Evolutionary conservation across 2,329 filamentous ascomycete species (phyloP).

Genomic region (Colletotrichum falcatum): DNA sequence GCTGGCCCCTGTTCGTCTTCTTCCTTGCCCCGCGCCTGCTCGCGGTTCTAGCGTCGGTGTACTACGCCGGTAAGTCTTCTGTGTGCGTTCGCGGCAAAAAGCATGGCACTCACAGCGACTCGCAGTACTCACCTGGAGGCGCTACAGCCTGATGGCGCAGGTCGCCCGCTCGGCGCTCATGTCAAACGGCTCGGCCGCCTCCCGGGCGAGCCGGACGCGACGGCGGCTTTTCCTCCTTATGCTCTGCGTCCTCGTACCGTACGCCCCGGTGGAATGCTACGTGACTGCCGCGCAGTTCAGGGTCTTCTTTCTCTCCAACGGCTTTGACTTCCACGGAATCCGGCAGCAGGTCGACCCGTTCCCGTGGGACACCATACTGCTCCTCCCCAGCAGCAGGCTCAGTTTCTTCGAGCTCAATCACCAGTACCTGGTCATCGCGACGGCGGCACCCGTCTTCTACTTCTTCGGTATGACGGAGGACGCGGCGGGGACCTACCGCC

Average conservation of each 20-base stretch:
- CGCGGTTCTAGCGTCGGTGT: slow-evolving; percentile 57
- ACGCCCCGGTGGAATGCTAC: slow-evolving; percentile 60
- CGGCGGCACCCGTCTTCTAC: slow-evolving; percentile 60
- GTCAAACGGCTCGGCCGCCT: slow-evolving; percentile 54
- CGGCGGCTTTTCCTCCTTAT: slow-evolving; percentile 68
- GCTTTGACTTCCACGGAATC: slow-evolving; percentile 57
- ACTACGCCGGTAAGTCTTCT: slow-evolving; percentile 60
- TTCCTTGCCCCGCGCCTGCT: slow-evolving; percentile 60
- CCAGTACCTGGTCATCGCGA: slow-evolving; percentile 62
- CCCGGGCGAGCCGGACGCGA: slow-evolving; percentile 60
- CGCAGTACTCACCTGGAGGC: slow-evolving; percentile 59
- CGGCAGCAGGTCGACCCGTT: slow-evolving; percentile 53
- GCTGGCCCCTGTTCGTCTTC: slow-evolving; percentile 63
- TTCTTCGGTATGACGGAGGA: slow-evolving; percentile 70
- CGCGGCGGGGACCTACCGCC: slow-evolving; percentile 62
- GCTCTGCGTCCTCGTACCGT: slow-evolving; percentile 63
- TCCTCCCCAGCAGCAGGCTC: slow-evolving; percentile 56
- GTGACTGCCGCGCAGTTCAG: slow-evolving; percentile 57
- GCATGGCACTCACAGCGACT: not conserved
- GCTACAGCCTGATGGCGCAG: slow-evolving; percentile 61
- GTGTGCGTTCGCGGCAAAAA: not conserved
- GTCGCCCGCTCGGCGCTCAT: slow-evolving; percentile 54
- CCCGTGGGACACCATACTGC: slow-evolving; percentile 62
- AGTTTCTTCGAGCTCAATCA: slow-evolving; percentile 57
- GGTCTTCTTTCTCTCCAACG: slow-evolving; percentile 44